phyloP scores from a whole-genome alignment of 179 eudicot species.

The Amaranthus tricolor region DNA sequence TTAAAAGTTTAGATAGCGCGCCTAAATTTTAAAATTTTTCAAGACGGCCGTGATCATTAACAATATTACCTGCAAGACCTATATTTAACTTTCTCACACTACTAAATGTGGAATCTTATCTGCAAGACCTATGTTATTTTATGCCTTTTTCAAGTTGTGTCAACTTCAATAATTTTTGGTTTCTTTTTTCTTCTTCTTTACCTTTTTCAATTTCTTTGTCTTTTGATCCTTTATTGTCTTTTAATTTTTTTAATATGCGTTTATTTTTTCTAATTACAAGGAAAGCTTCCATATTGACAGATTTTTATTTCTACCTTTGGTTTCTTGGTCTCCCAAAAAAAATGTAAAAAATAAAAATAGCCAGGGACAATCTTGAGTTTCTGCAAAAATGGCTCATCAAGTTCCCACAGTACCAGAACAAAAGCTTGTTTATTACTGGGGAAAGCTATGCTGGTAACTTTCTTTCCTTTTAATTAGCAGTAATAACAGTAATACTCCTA shows the following conservation, averaged over 20 bases:
- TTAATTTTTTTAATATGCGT: background rate
- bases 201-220: background rate
- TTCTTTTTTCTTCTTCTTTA: background rate
- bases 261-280: background rate
- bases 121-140: background rate
- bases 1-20: too few relatives aligned
- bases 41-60: too few relatives aligned
- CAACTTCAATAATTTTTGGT: conserved; percentile 20
- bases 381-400: conserved; percentile 73
- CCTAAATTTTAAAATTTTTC: too few relatives aligned
- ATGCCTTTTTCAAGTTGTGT: conserved; percentile 13
- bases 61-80: too few relatives aligned
- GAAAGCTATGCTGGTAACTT: conserved; percentile 94
- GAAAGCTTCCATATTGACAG: background rate
- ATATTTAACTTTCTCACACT: background rate
- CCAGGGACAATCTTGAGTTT: conserved; percentile 77
- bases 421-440: conserved; percentile 75
- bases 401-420: conserved; percentile 68
- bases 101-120: conserved; percentile 14
- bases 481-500: background rate
- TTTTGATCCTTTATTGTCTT: background rate
- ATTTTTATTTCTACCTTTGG: conserved; percentile 20
- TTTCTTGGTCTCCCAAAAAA: background rate
- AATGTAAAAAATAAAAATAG: conserved; percentile 37
- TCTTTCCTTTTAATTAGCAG: background rate